Base-by-base conservation (phyloP, 129 eudicot genomes). In the Centella asiatica region DNA sequence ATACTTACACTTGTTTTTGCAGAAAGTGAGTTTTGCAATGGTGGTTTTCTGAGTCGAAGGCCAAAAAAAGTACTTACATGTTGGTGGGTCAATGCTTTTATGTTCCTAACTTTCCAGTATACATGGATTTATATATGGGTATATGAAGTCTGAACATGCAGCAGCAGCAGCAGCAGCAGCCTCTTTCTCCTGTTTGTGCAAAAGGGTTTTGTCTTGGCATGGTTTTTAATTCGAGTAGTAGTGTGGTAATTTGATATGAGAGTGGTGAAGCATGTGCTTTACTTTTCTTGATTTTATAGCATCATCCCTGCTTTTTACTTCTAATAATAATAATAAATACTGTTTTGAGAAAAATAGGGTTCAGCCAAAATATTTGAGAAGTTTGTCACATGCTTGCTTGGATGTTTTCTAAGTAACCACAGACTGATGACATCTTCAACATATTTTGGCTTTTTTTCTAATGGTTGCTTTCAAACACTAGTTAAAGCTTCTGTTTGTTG, bases 371-470 rank as follows among this genome's bases (percentile, higher is more conserved):
- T 54, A 46, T 57, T 28, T 53, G 63, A 61, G 60, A 64, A 74
- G 61, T 74, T 61, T 74, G 76, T 63, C 69, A 68, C 71, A 60
- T 66, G 66, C 73, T 69, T 62, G 54, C 23, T 60, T 74, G 76
- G 71, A 32, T 78, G 69, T 52, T 26, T 18, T 65, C 33, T 69
- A 70, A 70, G 71, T 25, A 60, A 64, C 69, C 62, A 74, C 62
- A 74, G 69, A 73, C 73, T 69, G 68, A 72, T 64, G 63, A 68
- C 67, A 48, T 66, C 63, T 77, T 62, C 40, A 64, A 65, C 67
- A 48, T 70, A 37, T 66, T 64, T 65, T 72, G 71, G 71, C 71
- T 52, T 60, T 62, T 70, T 62, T 24, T 36, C 14, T 36, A 19
- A 25, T 72, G 51, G 71, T 70, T 70, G 64, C 67, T 55, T 68